Conservation (phyloP, 2,329 filamentous ascomycete species). For the Penicillium sp. region DNA sequence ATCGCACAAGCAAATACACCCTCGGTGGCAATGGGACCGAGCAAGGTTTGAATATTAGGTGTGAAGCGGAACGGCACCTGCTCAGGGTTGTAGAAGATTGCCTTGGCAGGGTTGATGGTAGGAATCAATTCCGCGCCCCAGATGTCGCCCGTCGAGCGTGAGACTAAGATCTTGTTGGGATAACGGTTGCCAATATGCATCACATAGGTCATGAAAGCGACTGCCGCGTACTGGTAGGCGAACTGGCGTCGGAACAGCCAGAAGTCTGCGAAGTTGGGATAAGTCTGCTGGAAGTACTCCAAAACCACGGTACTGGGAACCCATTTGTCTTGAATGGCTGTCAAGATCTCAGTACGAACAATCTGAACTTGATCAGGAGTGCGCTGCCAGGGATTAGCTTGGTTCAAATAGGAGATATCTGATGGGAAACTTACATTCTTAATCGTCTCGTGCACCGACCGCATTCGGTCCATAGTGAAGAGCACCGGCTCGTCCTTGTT, state of each 20-base stretch:
- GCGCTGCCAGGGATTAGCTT: conserved; percentile 36
- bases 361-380: conserved; percentile 67
- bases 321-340: conserved; percentile 90
- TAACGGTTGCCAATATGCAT: conserved; percentile 96
- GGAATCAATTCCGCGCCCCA: conserved; percentile 96
- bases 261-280: conserved; percentile 88
- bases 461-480: conserved; percentile 92
- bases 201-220: conserved; percentile 98
- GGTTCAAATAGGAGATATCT: neutral
- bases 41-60: conserved; percentile 90
- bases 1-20: conserved; percentile 93
- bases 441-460: conserved; percentile 71
- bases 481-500: conserved; percentile 94
- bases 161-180: conserved; percentile 92
- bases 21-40: conserved; percentile 94
- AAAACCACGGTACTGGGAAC: conserved; percentile 79
- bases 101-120: conserved; percentile 78
- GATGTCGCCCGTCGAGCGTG: conserved; percentile 82
- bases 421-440: conserved; percentile 42
- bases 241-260: conserved; percentile 98
- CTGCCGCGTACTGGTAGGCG: conserved; percentile 88
- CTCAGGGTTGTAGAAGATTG: conserved; percentile 92
- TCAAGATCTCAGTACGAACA: conserved; percentile 86
- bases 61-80: conserved; percentile 96
- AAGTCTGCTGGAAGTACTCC: conserved; percentile 85